Evolutionary conservation across 768 basidiomycete species (phyloP), one percentile per base, ranked within the genome.

Genomic region (Phylloporus rhodoxanthus): DNA sequence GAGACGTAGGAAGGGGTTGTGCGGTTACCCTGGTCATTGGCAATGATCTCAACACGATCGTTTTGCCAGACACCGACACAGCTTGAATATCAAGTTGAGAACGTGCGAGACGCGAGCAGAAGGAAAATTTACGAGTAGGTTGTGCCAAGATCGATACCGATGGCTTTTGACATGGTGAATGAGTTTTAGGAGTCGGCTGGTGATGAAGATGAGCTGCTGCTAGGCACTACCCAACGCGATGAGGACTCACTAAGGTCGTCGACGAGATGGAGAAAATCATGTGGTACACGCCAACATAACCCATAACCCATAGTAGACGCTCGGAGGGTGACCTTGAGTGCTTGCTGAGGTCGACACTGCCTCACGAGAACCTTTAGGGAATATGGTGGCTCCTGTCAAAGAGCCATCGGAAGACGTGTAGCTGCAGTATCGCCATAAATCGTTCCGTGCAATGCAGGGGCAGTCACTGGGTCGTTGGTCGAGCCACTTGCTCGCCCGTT

Each of bases 21-120:
- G 50, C 92, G 87, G 76, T 95, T 91, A 68, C 89, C 88, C 76
- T 91, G 89, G 72, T 91, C 88, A 64, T 91, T 91, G 73, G 88
- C 88, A 68, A 97, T 97, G 76, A 96, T 96, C 75, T 96, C 94
- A 57, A 96, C 94, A 68, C 94, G 90, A 77, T 98, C 95, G 65
- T 96, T 93, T 79, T 94, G 91, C 93, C 94, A 98, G 55, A 98
- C 94, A 79, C 90, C 95, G 63, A 97, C 95, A 72, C 94, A 97
- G n/a, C 90, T 38, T 93, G 33, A 19, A 54, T 49, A 32, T 49
- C 30, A 32, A 38, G 42, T 38, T 52, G 39, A 48, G 21, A 42
- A 11, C 40, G 57, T 25, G 49, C 41, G 57, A 36, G 4, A 4
- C 7, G 11, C 11, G 15, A 29, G 26, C 29, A 11, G 11, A 23